Evolutionary conservation across 2,329 filamentous ascomycete species (phyloP).

Genomic region (Aureobasidium sp.): DNA sequence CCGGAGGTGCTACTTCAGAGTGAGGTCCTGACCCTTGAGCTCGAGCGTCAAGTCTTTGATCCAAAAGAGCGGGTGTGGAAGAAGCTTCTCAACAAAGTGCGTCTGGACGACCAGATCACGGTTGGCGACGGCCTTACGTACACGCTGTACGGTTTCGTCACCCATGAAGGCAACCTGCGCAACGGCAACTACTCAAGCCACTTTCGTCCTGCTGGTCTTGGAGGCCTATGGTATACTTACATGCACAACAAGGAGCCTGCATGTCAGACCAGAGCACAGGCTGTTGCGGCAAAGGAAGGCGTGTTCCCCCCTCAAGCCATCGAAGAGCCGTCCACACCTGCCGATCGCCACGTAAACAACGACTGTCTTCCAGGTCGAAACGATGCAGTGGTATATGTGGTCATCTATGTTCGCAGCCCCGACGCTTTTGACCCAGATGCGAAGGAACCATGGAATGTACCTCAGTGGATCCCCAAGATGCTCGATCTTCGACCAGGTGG

Average conservation of each 20-base stretch:
- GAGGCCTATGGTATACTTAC: constrained; percentile 51
- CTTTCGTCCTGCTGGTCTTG: constrained; percentile 47
- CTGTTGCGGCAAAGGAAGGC: constrained; percentile 21
- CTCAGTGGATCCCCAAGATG: constrained; percentile 29
- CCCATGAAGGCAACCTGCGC: constrained; percentile 50
- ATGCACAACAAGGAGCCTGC: constrained; percentile 22
- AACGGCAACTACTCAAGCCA: constrained; percentile 53
- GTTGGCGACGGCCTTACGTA: constrained; percentile 39
- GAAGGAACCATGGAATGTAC: constrained; percentile 33
- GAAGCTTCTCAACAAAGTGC: constrained; percentile 48
- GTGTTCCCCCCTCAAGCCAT: not conserved
- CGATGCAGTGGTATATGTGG: constrained; percentile 44
- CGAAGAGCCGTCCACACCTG: constrained; percentile 1
- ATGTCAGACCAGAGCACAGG: constrained; percentile 48
- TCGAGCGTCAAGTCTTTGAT: constrained; percentile 50
- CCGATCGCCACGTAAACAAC: not conserved
- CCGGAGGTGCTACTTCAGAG: not conserved
- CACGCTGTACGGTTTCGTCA: constrained; percentile 51
- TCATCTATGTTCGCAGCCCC: constrained; percentile 45
- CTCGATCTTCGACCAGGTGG: constrained; percentile 13
- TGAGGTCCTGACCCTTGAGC: constrained; percentile 36
- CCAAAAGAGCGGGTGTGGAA: constrained; percentile 46
- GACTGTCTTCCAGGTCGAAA: constrained; percentile 20
- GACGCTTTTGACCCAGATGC: constrained; percentile 27
- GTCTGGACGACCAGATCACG: constrained; percentile 45